phyloP scores from a whole-genome alignment of 2,329 filamentous ascomycete genomes.

The Stemphylium lycopersici region DNA sequence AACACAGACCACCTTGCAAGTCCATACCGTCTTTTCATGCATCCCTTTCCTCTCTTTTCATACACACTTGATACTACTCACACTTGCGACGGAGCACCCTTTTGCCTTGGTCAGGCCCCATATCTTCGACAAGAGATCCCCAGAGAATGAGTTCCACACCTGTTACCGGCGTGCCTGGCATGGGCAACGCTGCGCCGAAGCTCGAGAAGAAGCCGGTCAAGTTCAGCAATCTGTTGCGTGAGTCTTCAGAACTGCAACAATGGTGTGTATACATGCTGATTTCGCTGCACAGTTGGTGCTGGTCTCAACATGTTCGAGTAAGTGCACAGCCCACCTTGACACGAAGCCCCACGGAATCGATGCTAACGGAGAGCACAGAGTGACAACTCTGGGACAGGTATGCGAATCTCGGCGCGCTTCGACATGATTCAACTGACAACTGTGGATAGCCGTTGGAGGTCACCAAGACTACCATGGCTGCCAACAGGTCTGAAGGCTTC shows the following conservation, averaged over 20 bases:
- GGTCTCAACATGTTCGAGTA: constrained; percentile 95
- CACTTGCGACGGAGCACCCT: constrained; percentile 80
- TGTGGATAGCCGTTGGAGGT: constrained; percentile 87
- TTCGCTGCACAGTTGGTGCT: constrained; percentile 68
- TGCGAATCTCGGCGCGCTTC: background rate
- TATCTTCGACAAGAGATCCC: constrained; percentile 55
- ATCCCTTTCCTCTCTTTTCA: constrained; percentile 23
- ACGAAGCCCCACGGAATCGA: constrained; percentile 5
- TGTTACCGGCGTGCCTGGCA: constrained; percentile 54
- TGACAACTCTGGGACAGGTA: constrained; percentile 72
- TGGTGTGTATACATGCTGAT: constrained; percentile 29
- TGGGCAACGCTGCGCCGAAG: constrained; percentile 54
- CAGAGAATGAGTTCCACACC: constrained; percentile 59
- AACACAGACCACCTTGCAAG: constrained; percentile 35
- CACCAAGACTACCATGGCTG: constrained; percentile 99
- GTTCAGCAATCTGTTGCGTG: constrained; percentile 94
- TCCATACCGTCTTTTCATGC: constrained; percentile 19
- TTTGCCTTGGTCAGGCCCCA: constrained; percentile 98
- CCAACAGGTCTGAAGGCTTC: constrained; percentile 90
- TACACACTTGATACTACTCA: constrained; percentile 16
- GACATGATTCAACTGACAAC: constrained; percentile 52
- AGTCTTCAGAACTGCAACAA: constrained; percentile 37
- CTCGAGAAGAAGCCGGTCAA: constrained; percentile 99
- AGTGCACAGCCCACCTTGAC: constrained; percentile 38
- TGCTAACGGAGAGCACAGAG: constrained; percentile 50